phyloP scores from a whole-genome alignment of 2,329 filamentous ascomycete species.

The Aspergillus neotritici region DNA sequence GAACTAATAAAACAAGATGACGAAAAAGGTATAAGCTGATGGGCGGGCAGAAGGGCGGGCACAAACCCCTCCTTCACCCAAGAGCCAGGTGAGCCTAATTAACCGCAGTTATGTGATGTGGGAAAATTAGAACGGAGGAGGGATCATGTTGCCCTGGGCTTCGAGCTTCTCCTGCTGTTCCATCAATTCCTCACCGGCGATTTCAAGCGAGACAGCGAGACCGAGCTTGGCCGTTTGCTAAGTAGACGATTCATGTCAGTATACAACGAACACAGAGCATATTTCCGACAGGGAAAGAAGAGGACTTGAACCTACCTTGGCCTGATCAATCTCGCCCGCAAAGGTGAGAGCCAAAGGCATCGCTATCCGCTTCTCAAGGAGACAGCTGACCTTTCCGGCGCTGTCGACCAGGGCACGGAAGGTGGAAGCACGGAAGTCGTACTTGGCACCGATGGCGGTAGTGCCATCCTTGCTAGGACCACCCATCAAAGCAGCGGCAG shows the following conservation, averaged over 20 bases:
- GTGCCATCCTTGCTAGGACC: constrained; percentile 77
- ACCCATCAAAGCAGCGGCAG: constrained; percentile 66
- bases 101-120: constrained; percentile 9
- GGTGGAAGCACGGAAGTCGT: constrained; percentile 92
- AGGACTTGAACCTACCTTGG: constrained; percentile 62
- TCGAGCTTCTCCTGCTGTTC: constrained; percentile 65
- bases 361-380: constrained; percentile 93
- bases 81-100: constrained; percentile 9
- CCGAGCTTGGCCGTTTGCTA: constrained; percentile 95
- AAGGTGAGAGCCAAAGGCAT: constrained; percentile 91
- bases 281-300: constrained; percentile 1
- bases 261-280: constrained; percentile 5
- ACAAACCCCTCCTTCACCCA: constrained; percentile 7
- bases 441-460: constrained; percentile 90
- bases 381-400: constrained; percentile 83
- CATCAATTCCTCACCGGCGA: constrained; percentile 76
- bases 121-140: constrained; percentile 45
- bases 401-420: constrained; percentile 96
- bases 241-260: constrained; percentile 13
- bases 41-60: constrained; percentile 8
- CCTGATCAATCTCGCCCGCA: constrained; percentile 92
- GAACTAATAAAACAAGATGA: constrained; percentile 42
- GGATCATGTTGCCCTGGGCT: constrained; percentile 36
- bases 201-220: constrained; percentile 86
- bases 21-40: constrained; percentile 28